Percentiles rank a stretch among this genome's conserved stretches.
These are phyloP conservation scores for Colletotrichum phormii DNA, from an alignment of 2,329 filamentous ascomycete genomes.

Conservation along the genomic window DNA sequence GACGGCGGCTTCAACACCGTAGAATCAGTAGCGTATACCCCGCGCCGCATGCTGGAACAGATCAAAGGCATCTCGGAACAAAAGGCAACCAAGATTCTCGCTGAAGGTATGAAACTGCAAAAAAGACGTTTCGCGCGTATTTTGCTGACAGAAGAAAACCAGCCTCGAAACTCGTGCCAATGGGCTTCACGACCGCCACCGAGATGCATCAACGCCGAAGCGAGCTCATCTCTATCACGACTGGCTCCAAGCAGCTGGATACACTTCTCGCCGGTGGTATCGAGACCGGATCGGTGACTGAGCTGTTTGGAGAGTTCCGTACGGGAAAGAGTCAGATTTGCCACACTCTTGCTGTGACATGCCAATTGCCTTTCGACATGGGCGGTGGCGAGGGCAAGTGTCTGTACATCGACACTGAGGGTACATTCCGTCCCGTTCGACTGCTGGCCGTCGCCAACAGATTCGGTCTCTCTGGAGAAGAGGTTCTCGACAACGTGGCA, in stretches of 20 bases:
- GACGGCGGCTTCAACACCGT: constrained; percentile 96
- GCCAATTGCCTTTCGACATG: constrained; percentile 98
- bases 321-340: constrained; percentile 99
- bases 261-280: constrained; percentile 94
- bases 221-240: constrained; percentile 97
- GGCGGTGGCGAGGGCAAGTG: constrained; percentile 98
- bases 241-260: constrained; percentile 96
- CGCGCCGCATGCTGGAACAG: constrained; percentile 86
- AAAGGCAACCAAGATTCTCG: constrained; percentile 91
- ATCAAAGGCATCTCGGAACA: constrained; percentile 99
- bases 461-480: constrained; percentile 94
- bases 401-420: constrained; percentile 98
- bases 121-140: constrained; percentile 34
- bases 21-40: constrained; percentile 92
- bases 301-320: constrained; percentile 97
- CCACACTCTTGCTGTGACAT: constrained; percentile 97
- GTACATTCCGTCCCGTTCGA: constrained; percentile 93
- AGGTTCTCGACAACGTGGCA: constrained; percentile 97
- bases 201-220: constrained; percentile 98
- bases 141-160: constrained; percentile 7
- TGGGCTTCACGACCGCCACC: constrained; percentile 98
- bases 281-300: constrained; percentile 97
- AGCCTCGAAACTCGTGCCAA: constrained; percentile 96
- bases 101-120: constrained; percentile 73
- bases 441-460: constrained; percentile 92